These are phyloP conservation scores for Thecaphora thlaspeos DNA, from an alignment of 1,284 basidiomycete species.

Conservation along the genomic window DNA sequence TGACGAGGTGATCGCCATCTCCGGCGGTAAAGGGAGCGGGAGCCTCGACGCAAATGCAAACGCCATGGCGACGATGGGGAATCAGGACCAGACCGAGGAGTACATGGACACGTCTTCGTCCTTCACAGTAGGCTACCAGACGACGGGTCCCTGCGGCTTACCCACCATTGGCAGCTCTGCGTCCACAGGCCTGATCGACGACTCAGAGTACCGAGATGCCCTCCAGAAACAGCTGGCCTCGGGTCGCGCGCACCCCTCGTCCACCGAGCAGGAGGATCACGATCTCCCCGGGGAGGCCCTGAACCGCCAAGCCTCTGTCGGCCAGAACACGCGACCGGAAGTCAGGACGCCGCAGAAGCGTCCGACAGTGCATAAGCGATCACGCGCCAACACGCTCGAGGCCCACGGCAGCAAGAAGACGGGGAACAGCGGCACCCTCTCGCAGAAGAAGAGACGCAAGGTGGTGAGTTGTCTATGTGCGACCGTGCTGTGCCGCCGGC, in stretches of 20 bases:
- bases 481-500: no score
- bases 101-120: not conserved
- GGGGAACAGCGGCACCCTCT: not conserved
- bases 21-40: not conserved
- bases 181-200: no score
- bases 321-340: not conserved
- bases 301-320: not conserved
- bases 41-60: no score
- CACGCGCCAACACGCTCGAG: not conserved
- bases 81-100: not conserved
- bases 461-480: no score
- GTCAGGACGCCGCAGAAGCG: not conserved
- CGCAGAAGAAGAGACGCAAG: slow-evolving; percentile 9
- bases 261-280: no score
- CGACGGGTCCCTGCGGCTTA: no score
- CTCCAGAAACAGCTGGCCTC: no score
- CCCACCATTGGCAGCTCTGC: no score
- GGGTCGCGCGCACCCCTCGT: no score
- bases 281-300: no score
- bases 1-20: not conserved
- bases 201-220: no score
- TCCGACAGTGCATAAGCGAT: not conserved
- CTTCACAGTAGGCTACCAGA: not conserved
- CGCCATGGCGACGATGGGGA: not conserved
- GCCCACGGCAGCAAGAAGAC: not conserved